Percentiles rank a stretch among this genome's conserved stretches.
phyloP scores from a whole-genome alignment of 2,329 filamentous ascomycete genomes.

The Fusarium avenaceum region DNA sequence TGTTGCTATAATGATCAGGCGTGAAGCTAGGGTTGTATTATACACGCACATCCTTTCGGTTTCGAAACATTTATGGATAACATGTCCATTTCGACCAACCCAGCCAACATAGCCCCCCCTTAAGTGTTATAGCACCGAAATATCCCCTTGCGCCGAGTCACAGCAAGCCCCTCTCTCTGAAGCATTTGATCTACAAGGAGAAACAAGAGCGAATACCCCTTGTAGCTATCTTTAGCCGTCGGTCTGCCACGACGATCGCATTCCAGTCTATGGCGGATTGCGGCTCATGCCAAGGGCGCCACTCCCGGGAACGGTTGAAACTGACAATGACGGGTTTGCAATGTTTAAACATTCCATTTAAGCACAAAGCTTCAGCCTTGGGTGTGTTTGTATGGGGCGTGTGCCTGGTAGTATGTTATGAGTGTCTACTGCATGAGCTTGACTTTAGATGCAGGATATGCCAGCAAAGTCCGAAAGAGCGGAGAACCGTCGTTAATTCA shows the following conservation, averaged over 20 bases:
- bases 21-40: neutral
- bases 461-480: neutral
- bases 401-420: neutral
- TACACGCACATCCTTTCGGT: neutral
- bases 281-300: constrained; percentile 34
- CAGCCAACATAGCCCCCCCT: too few relatives aligned
- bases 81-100: neutral
- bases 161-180: constrained; percentile 8
- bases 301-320: constrained; percentile 40
- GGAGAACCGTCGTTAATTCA: neutral
- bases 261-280: constrained; percentile 25
- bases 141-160: constrained; percentile 3
- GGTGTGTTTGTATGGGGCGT: constrained; percentile 5
- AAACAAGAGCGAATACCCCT: neutral
- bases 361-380: neutral
- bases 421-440: neutral
- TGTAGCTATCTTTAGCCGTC: constrained; percentile 1
- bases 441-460: neutral
- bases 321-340: constrained; percentile 22
- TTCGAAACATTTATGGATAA: neutral
- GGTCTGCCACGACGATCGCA: constrained; percentile 2
- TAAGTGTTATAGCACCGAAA: neutral
- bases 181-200: constrained; percentile 20
- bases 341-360: constrained; percentile 31
- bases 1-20: neutral